Evolutionary conservation across 805 yeast genomes (phyloP).

Genomic region (Nakazawaea populi): DNA sequence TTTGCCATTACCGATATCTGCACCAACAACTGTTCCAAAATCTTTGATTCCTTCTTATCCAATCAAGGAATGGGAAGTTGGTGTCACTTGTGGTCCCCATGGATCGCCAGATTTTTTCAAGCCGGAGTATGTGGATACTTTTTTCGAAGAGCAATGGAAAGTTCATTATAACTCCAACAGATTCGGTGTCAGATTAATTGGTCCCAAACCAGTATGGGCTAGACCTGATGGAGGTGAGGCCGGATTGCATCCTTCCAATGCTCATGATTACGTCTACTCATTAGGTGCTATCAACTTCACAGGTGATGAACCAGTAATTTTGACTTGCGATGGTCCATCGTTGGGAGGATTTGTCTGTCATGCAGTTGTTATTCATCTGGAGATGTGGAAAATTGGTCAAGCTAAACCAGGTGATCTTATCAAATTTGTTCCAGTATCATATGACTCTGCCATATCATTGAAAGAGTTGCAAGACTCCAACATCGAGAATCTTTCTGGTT

Average conservation of each 20-base stretch:
- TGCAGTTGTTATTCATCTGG: conserved; percentile 93
- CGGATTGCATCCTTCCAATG: conserved; percentile 97
- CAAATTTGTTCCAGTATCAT: conserved; percentile 72
- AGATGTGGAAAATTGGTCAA: conserved; percentile 98
- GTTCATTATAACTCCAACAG: conserved; percentile 96
- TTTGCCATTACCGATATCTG: conserved; percentile 66
- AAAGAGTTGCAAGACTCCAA: conserved; percentile 54
- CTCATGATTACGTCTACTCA: conserved; percentile 95
- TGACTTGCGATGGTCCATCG: conserved; percentile 97
- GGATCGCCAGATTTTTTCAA: conserved; percentile 95
- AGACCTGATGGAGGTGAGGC: conserved; percentile 96
- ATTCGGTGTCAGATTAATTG: conserved; percentile 90
- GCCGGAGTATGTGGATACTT: conserved; percentile 64
- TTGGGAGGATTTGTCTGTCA: conserved; percentile 97
- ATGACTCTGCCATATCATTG: conserved; percentile 60
- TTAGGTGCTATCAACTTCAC: conserved; percentile 96
- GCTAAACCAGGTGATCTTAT: conserved; percentile 90
- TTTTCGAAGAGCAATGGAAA: conserved; percentile 80
- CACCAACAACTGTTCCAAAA: conserved; percentile 53
- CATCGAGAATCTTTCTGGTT: conserved; percentile 40
- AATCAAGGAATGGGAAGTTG: conserved; percentile 69
- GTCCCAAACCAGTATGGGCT: conserved; percentile 97
- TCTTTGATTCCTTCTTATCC: conserved; percentile 50
- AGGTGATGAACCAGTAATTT: conserved; percentile 96
- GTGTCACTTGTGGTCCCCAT: conserved; percentile 96